These are phyloP conservation scores for Mycena epipterygia DNA, from an alignment of 768 basidiomycete genomes.

Conservation along the genomic window DNA sequence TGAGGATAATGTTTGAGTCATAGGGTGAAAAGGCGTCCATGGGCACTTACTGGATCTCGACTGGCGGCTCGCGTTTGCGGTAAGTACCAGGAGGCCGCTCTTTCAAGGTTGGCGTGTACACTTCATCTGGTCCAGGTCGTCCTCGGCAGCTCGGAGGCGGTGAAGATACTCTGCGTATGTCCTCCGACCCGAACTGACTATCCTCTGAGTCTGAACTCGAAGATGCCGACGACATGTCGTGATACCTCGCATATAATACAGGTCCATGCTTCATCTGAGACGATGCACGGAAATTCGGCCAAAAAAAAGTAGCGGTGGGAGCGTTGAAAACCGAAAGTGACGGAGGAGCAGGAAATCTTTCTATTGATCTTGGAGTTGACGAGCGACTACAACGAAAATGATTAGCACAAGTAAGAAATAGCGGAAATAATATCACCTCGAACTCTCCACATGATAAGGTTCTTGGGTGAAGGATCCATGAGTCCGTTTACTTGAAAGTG, in stretches of 20 bases:
- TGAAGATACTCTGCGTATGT: not conserved
- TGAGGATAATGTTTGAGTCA: not conserved
- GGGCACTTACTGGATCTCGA: slow-evolving; percentile 6
- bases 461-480: not conserved
- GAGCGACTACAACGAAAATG: not conserved
- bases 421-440: not conserved
- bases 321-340: slow-evolving; percentile 58
- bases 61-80: not conserved
- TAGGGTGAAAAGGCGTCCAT: not conserved
- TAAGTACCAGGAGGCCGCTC: not conserved
- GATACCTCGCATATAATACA: slow-evolving; percentile 47
- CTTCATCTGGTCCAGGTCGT: not conserved
- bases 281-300: slow-evolving; percentile 60
- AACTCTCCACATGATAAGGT: not conserved
- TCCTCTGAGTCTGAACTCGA: slow-evolving; percentile 38
- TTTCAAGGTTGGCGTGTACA: not conserved
- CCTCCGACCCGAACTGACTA: slow-evolving; percentile 32
- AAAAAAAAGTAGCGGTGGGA: slow-evolving; percentile 60
- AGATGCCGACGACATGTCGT: slow-evolving; percentile 40
- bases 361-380: not conserved
- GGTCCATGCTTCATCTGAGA: slow-evolving; percentile 58
- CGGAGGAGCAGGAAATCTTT: slow-evolving; percentile 20
- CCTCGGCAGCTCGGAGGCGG: not conserved
- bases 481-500: not conserved
- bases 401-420: not conserved